Base-by-base conservation (phyloP, 208 protist species). In the Spongospora subterranea region DNA sequence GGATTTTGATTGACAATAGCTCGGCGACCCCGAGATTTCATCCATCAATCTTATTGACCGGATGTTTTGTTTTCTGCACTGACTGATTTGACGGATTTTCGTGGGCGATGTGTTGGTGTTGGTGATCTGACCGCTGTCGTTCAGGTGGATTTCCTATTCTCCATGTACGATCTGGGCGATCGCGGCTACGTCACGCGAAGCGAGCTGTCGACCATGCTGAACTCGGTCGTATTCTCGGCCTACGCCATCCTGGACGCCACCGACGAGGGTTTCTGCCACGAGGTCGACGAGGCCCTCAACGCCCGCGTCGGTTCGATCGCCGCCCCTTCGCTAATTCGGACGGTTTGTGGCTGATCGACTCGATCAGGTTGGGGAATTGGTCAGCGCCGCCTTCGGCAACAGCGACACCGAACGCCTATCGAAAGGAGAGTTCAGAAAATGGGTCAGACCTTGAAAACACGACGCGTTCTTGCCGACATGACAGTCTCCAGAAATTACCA, bases 201-300 rank as follows among this genome's bases (percentile, higher is more conserved):
- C 13, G 71, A 82, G n/a, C 71, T 82, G 71, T 40, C 71, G 35
- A 82, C 71, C 17, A 82, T 82, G 71, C n/a, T 82, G 71, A 82
- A 82, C 71, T 82, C 71, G 71, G 71, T 82, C 17, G n/a, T 82
- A n/a, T 82, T 82, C n/a, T 6, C 71, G 6, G 71, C 71, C 35
- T 82, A 82, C n/a, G 35, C 71, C 13, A 82, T 82, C n/a, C 17
- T 82, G 71, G 71, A 82, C 35, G 71, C 71, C 35, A 45, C 17
- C 71, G 35, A 39, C 17, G 71, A 82, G 6, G n/a, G 35, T n/a
- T 82, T 82, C 6, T 82, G 17, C 13, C 17, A 6, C 6, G 71
- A 82, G 35, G n/a, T 35, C 35, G 71, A 20, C n/a, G 17, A 82
- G 35, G n/a, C 6, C 6, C 71, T 82, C 35, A 82, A 82, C 71